phyloP scores from a whole-genome alignment of 2,329 filamentous ascomycete species.

The Geosmithia flava region DNA sequence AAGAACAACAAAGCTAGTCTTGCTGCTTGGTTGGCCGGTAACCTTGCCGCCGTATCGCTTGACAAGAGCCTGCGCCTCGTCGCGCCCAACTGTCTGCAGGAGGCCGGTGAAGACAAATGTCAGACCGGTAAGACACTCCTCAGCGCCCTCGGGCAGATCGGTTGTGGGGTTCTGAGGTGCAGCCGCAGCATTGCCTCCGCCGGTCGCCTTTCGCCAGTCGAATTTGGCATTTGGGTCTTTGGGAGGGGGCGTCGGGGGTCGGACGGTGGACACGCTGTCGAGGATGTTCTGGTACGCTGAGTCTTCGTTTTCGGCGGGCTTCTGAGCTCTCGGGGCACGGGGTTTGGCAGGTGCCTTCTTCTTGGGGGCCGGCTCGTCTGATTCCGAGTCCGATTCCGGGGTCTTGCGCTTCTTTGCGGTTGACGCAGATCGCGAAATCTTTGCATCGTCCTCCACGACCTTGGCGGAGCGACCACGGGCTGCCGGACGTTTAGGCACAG shows the following conservation, averaged over 20 bases:
- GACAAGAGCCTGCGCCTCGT: slow-evolving; percentile 74
- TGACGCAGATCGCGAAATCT: slow-evolving; percentile 8
- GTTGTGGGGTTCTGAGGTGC: slow-evolving; percentile 50
- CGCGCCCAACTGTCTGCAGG: slow-evolving; percentile 65
- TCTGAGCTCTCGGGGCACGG: slow-evolving; percentile 48
- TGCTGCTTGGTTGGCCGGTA: slow-evolving; percentile 72
- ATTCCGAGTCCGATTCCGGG: slow-evolving; percentile 34
- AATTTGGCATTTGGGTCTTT: slow-evolving; percentile 63
- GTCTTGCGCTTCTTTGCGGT: slow-evolving; percentile 45
- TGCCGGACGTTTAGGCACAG: slow-evolving; percentile 46
- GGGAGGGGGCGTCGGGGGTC: slow-evolving; percentile 72
- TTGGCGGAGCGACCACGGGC: slow-evolving; percentile 23
- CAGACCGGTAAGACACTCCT: slow-evolving; percentile 81
- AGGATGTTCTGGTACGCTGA: slow-evolving; percentile 69
- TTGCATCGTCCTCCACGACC: slow-evolving; percentile 15
- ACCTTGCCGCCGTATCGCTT: slow-evolving; percentile 94
- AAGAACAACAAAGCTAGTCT: slow-evolving; percentile 88
- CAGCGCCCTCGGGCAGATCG: slow-evolving; percentile 70
- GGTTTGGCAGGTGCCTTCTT: slow-evolving; percentile 48
- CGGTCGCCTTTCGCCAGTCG: slow-evolving; percentile 55
- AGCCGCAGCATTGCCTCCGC: slow-evolving; percentile 45
- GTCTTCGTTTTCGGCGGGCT: slow-evolving; percentile 54
- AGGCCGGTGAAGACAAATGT: slow-evolving; percentile 94
- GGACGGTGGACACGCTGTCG: slow-evolving; percentile 72
- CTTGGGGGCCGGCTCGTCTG: slow-evolving; percentile 46